Base-by-base conservation (phyloP, 306 rosid species). In the Rosa rugosa region DNA sequence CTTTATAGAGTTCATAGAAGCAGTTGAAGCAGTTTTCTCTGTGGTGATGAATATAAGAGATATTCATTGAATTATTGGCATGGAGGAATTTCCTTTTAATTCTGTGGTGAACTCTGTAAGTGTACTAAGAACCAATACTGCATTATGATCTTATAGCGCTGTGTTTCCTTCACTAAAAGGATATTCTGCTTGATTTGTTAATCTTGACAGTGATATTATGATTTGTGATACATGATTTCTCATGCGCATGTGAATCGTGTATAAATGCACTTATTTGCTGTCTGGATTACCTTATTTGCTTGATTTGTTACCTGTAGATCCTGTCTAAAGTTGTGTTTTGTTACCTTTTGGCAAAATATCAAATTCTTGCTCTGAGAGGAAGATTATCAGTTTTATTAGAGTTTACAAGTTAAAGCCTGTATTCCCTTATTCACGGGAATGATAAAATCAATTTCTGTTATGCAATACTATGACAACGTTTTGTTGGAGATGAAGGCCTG, bases 31-130 rank as follows among this genome's bases (percentile, higher is more conserved):
- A 22, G 36, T 25, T 78, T 62, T 62, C 34, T 18, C 18, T 27
- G 23, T 57, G 68, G 71, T 67, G 49, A 46, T 31, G 36, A 71
- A 34, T 57, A 56, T 38, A 14, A 12, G 44, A 41, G 16, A 11
- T 17, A 46, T 36, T 38, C 59, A 25, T 57, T 75, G 67, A 46
- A 23, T 38, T 49, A 25, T 57, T 75, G 59, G 1, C 49, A 47
- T 69, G 80, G 67, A 69, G 49, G 46, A 20, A 14, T 31, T 73
- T 74, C 53, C 65, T 59, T 47, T 49, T 49, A 38, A 25, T 46
- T 59, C 57, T 45, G 27, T 44, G 47, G 57, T 63, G 31, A 45
- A 20, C 76, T 60, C 27, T 57, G 77, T 75, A 60, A 75, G 72
- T 57, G 76, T 36, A 22, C 45, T 57, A 9, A 36, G 11, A 42